Conservation (phyloP, 1,284 basidiomycete species). For the Somion occarium region DNA sequence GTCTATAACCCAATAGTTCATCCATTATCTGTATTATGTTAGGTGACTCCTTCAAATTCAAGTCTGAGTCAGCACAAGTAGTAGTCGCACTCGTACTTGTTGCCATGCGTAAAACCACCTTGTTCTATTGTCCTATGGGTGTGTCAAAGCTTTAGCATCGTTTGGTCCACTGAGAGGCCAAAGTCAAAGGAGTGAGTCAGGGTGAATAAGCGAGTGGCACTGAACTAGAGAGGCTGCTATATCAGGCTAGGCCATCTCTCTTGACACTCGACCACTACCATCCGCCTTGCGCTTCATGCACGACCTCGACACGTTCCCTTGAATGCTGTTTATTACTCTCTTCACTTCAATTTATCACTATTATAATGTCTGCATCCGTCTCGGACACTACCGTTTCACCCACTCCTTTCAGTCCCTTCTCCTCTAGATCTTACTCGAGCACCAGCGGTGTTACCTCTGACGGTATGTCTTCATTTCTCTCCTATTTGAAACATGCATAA, state of each 20-base stretch:
- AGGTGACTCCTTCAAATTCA: no score
- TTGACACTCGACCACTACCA: conserved; percentile 11
- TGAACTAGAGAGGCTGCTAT: background rate
- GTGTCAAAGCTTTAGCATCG: no score
- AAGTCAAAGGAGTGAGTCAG: no score
- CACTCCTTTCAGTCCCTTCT: conserved; percentile 48
- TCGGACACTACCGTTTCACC: conserved; percentile 39
- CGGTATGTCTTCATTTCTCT: conserved; percentile 30
- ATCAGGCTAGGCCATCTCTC: background rate
- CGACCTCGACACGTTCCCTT: conserved; percentile 19
- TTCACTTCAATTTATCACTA: conserved; percentile 15
- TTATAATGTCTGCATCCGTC: conserved; percentile 31
- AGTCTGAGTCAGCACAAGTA: no score
- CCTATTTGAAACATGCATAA: conserved; percentile 6
- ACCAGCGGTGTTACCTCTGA: conserved; percentile 67
- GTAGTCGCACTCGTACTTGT: no score
- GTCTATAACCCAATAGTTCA: no score
- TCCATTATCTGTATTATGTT: no score
- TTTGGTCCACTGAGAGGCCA: no score
- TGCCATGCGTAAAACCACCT: no score
- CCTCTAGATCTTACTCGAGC: conserved; percentile 32
- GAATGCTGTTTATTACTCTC: conserved; percentile 13
- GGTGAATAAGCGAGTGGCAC: background rate
- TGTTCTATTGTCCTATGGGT: no score
- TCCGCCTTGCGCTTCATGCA: conserved; percentile 15